Conservation (phyloP, 2,329 filamentous ascomycete genomes). For the Beauveria brongniartii region DNA sequence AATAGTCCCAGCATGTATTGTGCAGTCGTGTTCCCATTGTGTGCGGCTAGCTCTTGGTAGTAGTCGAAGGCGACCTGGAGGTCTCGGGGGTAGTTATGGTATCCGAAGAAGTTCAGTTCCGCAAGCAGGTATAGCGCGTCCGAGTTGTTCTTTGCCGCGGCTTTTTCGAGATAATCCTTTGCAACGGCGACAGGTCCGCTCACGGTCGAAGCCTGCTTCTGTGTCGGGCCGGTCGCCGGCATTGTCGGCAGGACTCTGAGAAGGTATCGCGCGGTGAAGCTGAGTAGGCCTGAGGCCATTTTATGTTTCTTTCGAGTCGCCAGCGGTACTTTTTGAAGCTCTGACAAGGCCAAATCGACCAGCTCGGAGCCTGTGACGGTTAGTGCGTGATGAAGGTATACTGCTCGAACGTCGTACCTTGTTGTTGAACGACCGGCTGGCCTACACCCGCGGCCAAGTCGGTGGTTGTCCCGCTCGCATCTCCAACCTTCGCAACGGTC, state of each 20-base stretch:
- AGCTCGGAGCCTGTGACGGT: constrained; percentile 39
- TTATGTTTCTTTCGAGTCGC: constrained; percentile 35
- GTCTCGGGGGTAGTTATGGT: constrained; percentile 79
- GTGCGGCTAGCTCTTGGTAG: constrained; percentile 68
- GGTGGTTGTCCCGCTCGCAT: constrained; percentile 24
- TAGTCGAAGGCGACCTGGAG: constrained; percentile 71
- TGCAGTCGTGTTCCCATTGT: constrained; percentile 81
- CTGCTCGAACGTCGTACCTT: constrained; percentile 26
- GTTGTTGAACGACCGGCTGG: constrained; percentile 24
- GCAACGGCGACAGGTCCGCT: constrained; percentile 41
- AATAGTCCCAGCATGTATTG: constrained; percentile 95
- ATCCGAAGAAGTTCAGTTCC: constrained; percentile 95
- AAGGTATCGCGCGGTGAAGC: constrained; percentile 34
- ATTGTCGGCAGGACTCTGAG: constrained; percentile 42
- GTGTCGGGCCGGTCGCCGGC: constrained; percentile 38
- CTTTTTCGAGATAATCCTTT: constrained; percentile 43
- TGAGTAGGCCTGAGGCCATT: constrained; percentile 36
- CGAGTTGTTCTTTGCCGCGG: constrained; percentile 51
- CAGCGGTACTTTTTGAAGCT: constrained; percentile 42
- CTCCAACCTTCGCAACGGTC: constrained; percentile 22
- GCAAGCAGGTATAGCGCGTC: constrained; percentile 86
- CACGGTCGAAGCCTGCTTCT: constrained; percentile 24
- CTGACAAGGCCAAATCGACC: constrained; percentile 42
- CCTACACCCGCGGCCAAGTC: constrained; percentile 23
- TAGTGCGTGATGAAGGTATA: constrained; percentile 13